Evolutionary conservation across 2,329 filamentous ascomycete genomes (phyloP).

Genomic region (Emergomyces orientalis): DNA sequence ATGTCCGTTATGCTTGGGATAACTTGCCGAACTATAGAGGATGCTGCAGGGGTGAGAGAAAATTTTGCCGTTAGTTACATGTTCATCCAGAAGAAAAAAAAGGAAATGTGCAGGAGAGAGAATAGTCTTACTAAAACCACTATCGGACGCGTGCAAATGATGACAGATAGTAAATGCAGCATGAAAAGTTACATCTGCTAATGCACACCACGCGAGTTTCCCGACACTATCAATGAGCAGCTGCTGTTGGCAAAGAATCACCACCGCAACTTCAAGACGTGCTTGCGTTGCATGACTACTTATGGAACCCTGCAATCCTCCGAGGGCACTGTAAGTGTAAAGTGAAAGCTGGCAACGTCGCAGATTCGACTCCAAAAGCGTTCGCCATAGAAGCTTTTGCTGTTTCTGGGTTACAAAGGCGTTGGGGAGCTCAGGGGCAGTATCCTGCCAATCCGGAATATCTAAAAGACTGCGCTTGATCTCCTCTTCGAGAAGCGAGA

Average conservation of each 20-base stretch:
- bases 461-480: conserved; percentile 27
- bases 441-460: conserved; percentile 26
- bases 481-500: conserved; percentile 33
- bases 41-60: conserved; percentile 8
- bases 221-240: conserved; percentile 26
- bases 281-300: conserved; percentile 29
- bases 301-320: conserved; percentile 24
- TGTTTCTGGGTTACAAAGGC: conserved; percentile 20
- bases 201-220: conserved; percentile 24
- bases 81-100: neutral
- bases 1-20: conserved; percentile 12
- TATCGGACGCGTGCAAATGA: conserved; percentile 23
- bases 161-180: conserved; percentile 32
- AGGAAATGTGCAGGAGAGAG: neutral
- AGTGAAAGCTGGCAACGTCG: conserved; percentile 31
- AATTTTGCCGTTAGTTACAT: neutral
- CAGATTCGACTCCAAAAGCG: conserved; percentile 29
- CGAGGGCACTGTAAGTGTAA: conserved; percentile 33
- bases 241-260: conserved; percentile 31
- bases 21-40: conserved; percentile 12
- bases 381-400: conserved; percentile 26
- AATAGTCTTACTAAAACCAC: conserved; percentile 18
- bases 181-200: conserved; percentile 32
- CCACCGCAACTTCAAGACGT: conserved; percentile 29
- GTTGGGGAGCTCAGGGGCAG: conserved; percentile 19